Conservation (phyloP, 1,139 yeast genomes). For the Taphrina communis region DNA sequence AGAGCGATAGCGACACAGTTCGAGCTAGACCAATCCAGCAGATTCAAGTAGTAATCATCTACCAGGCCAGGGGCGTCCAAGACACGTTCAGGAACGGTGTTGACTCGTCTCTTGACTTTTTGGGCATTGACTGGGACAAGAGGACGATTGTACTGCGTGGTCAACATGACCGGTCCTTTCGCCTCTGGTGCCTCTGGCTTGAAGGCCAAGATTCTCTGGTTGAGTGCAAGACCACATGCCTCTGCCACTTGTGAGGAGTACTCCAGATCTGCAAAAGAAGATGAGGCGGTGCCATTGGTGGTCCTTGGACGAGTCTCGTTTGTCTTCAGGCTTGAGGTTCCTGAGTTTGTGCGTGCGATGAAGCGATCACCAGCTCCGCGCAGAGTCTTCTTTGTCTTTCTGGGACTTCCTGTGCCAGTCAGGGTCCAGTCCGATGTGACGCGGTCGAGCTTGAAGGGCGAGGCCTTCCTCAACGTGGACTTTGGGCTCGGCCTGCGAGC, state of each 20-base stretch:
- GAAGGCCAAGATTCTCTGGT: constrained; percentile 82
- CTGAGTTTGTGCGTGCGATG: constrained; percentile 46
- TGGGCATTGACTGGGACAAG: constrained; percentile 47
- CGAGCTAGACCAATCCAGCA: constrained; percentile 84
- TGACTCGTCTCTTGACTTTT: constrained; percentile 68
- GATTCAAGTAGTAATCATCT: constrained; percentile 88
- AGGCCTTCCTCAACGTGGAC: constrained; percentile 26
- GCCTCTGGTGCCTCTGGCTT: constrained; percentile 86
- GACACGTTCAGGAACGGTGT: constrained; percentile 89
- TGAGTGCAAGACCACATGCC: constrained; percentile 88
- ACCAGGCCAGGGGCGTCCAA: constrained; percentile 94
- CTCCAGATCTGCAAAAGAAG: constrained; percentile 46
- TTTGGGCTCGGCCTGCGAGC: constrained; percentile 37
- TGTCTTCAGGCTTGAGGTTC: constrained; percentile 48
- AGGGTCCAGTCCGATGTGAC: constrained; percentile 52
- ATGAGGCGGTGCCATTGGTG: constrained; percentile 45
- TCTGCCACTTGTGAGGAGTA: constrained; percentile 89
- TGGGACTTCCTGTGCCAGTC: constrained; percentile 47
- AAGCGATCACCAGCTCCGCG: constrained; percentile 45
- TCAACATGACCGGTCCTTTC: constrained; percentile 61
- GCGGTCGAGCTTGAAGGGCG: constrained; percentile 52
- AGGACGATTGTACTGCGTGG: constrained; percentile 54
- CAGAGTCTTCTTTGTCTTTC: constrained; percentile 41
- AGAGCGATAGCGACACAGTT: constrained; percentile 89
- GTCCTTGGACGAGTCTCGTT: constrained; percentile 54